These are phyloP conservation scores for Zygoascus biomembranicola DNA, from an alignment of 805 yeast species.

Conservation along the genomic window DNA sequence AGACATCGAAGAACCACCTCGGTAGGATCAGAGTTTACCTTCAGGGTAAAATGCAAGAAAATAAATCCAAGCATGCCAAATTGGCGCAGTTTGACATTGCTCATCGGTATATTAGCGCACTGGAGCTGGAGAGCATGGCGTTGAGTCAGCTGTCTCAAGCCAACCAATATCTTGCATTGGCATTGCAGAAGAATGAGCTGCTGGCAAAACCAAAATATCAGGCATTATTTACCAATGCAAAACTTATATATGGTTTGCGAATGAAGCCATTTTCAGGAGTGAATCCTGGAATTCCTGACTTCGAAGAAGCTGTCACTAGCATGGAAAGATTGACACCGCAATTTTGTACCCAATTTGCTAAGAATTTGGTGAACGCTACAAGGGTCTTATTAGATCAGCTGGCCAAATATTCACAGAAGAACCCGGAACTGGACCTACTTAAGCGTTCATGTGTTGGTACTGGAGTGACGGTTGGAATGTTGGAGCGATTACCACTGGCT, in stretches of 20 bases:
- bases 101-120: conserved; percentile 19
- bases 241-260: conserved; percentile 45
- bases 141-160: conserved; percentile 26
- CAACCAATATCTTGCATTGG: conserved; percentile 21
- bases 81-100: conserved; percentile 6
- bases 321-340: conserved; percentile 11
- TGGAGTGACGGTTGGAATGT: conserved; percentile 2
- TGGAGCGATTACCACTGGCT: not conserved
- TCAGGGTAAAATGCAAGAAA: conserved; percentile 13
- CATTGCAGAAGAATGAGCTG: conserved; percentile 9
- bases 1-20: conserved; percentile 36
- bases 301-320: conserved; percentile 24
- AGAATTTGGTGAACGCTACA: conserved; percentile 18
- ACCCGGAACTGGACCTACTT: conserved; percentile 16
- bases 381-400: conserved; percentile 13
- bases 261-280: conserved; percentile 74
- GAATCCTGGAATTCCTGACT: conserved; percentile 58
- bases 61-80: not conserved
- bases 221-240: conserved; percentile 14
- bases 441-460: conserved; percentile 14
- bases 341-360: conserved; percentile 9
- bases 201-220: conserved; percentile 7
- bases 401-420: conserved; percentile 12
- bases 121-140: conserved; percentile 26
- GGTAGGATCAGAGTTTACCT: conserved; percentile 30